phyloP scores from a whole-genome alignment of 768 basidiomycete species.

The Mycena capillaripes region DNA sequence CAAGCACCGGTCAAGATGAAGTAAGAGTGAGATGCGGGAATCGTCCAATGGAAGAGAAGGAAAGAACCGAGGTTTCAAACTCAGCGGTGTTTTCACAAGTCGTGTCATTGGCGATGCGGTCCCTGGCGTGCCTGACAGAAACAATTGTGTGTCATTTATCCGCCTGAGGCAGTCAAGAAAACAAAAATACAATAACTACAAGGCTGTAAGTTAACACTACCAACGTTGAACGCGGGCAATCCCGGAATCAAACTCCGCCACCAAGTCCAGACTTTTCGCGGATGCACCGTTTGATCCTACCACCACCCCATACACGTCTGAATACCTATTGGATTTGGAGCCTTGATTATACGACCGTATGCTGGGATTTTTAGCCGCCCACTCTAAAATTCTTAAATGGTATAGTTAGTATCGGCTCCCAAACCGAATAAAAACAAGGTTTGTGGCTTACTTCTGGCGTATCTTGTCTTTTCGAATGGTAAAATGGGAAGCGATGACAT shows the following conservation, averaged over 20 bases:
- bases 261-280: constrained; percentile 44
- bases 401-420: constrained; percentile 7
- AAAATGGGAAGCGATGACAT: constrained; percentile 66
- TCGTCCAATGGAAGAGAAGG: constrained; percentile 19
- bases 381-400: constrained; percentile 48
- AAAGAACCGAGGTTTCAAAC: constrained; percentile 24
- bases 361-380: constrained; percentile 46
- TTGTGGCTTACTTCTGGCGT: constrained; percentile 53
- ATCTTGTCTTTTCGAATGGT: constrained; percentile 56
- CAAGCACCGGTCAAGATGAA: constrained; percentile 12
- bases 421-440: constrained; percentile 1
- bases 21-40: constrained; percentile 20
- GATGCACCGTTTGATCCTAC: constrained; percentile 5
- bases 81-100: constrained; percentile 8
- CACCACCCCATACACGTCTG: constrained; percentile 1
- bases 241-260: constrained; percentile 55
- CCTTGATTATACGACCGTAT: constrained; percentile 42
- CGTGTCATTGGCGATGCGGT: neutral
- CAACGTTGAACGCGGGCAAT: constrained; percentile 45
- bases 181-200: constrained; percentile 10
- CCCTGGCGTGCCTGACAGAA: constrained; percentile 20
- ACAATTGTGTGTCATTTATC: neutral
- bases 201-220: constrained; percentile 11
- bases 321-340: neutral
- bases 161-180: neutral